A percentile compares a stretch with the other conserved stretches of the same genome.
Evolutionary conservation across 768 basidiomycete genomes (phyloP).

Genomic region (Hygrocybe coccinea): DNA sequence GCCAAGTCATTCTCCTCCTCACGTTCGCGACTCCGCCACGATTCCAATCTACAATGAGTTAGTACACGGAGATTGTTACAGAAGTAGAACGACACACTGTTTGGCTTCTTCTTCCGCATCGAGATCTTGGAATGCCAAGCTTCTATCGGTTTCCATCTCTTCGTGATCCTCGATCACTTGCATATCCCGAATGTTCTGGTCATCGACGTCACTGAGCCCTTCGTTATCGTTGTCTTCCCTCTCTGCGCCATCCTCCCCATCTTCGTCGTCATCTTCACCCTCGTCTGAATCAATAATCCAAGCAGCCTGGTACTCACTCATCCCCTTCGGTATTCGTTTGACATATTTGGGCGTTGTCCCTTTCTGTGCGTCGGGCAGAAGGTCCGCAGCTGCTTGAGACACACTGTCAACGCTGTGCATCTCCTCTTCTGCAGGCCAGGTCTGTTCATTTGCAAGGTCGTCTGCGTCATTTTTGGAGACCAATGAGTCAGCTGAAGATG

Average conservation of each 20-base stretch:
- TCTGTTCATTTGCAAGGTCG: constrained; percentile 90
- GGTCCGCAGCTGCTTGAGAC: constrained; percentile 25
- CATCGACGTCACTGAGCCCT: constrained; percentile 26
- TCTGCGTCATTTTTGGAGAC: constrained; percentile 86
- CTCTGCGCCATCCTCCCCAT: constrained; percentile 4
- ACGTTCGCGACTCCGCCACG: constrained; percentile 63
- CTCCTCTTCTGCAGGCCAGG: constrained; percentile 98
- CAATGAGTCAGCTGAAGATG: constrained; percentile 73
- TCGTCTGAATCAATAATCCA: constrained; percentile 88
- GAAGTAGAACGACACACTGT: constrained; percentile 54
- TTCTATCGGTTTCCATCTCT: constrained; percentile 36
- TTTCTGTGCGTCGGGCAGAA: constrained; percentile 56
- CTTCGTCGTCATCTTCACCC: constrained; percentile 52
- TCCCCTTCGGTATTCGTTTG: constrained; percentile 88
- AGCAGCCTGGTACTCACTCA: constrained; percentile 93
- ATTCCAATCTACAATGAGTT: constrained; percentile 47
- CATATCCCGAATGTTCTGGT: neutral
- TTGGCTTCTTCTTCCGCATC: constrained; percentile 79
- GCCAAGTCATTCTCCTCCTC: constrained; percentile 76
- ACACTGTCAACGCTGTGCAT: constrained; percentile 47
- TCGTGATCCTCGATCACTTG: constrained; percentile 11
- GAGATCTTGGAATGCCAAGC: constrained; percentile 67
- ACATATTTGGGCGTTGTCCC: constrained; percentile 78
- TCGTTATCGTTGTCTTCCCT: constrained; percentile 43
- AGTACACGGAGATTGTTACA: constrained; percentile 1